Conservation (phyloP, 2,329 filamentous ascomycete species). For the Ceratocystis harringtonii region DNA sequence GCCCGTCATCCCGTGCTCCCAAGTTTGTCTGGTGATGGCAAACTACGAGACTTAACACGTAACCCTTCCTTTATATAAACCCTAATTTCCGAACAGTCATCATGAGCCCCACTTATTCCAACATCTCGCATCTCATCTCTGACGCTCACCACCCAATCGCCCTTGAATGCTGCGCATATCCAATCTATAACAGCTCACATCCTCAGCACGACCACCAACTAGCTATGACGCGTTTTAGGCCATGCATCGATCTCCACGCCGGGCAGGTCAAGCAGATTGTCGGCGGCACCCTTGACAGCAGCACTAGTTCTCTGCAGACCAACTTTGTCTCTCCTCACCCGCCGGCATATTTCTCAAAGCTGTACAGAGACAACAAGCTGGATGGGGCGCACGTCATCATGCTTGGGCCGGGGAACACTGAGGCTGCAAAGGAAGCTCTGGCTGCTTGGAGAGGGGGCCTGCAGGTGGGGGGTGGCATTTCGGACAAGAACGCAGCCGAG, state of each 20-base stretch:
- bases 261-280: constrained; percentile 98
- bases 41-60: not conserved
- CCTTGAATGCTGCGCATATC: not conserved
- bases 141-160: not conserved
- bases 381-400: constrained; percentile 88
- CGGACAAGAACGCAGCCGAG: constrained; percentile 61
- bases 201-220: constrained; percentile 17
- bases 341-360: constrained; percentile 60
- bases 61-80: not conserved
- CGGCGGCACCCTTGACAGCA: constrained; percentile 70
- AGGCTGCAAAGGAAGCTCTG: constrained; percentile 63
- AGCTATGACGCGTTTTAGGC: constrained; percentile 79
- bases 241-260: constrained; percentile 95
- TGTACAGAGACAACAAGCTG: constrained; percentile 64
- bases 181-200: not conserved
- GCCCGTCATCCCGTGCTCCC: not conserved
- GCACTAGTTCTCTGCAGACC: constrained; percentile 56
- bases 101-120: not conserved
- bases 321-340: constrained; percentile 84
- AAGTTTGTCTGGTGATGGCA: not conserved
- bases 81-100: not conserved
- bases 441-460: constrained; percentile 62
- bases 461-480: constrained; percentile 91
- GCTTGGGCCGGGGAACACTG: constrained; percentile 77
- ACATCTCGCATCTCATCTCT: not conserved